Base-by-base conservation (phyloP, 192 early-diverging fungal species). In the Linnemannia hyalina region DNA sequence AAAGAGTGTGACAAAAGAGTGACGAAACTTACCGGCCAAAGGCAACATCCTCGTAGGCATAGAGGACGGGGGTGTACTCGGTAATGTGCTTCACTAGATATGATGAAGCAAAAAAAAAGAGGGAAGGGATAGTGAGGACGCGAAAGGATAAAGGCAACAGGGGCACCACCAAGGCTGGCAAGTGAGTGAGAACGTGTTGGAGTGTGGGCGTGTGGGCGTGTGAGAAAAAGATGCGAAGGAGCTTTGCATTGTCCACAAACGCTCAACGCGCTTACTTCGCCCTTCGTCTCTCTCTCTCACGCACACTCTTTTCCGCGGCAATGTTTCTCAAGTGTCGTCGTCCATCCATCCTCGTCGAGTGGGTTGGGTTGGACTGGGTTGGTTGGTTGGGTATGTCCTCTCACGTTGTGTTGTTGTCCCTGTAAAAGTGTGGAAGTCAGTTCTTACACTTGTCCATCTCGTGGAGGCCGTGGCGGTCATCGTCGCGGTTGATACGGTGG, bases 31-130 rank as follows among this genome's bases (percentile, higher is more conserved):
- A 46, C 44, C 76, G 79, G 70, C 92, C 92, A 49, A 90, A 93
- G 0, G 90, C 82, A 46, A 92, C 90, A 70, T 90, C 88, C 83
- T 91, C 91, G 35, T 77, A 82, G 36, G 90, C 91, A 84, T 89
- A 91, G 65, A 90, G 82, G 65, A 84, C 73, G 18, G 91, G 78
- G 60, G 88, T 89, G 79, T 85, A 93, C 26, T 78, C 83, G 35
- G 83, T 71, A 70, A 92, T 86, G 70, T 85, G 89, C 75, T 80
- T 77, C 47, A 86, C 84, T 86, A 76, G 71, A 9, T 22, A 73
- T 75, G 3, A 11, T 3, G 6, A 40, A 6, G 46, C 38, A 23
- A 18, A 11, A 41, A 41, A 70, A 36, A 7, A 55, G 46, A n/a
- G 52, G 0, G 35, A 70, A 42, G 23, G 52, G 23, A 26, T 26